Conservation (phyloP, 345 rosid genomes). For the Carallia pectinifolia region DNA sequence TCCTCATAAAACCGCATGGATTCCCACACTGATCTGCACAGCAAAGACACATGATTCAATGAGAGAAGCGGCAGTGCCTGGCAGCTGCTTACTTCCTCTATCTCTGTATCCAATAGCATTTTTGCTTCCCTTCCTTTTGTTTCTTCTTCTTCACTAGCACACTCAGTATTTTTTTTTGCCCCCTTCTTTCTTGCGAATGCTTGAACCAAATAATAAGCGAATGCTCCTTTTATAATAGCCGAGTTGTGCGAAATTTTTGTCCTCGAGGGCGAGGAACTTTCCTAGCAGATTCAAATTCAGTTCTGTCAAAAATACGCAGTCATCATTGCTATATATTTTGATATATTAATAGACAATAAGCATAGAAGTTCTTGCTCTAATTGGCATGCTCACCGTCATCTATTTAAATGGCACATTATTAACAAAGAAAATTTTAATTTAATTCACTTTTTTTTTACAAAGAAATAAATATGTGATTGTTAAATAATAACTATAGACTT, state of each 20-base stretch:
- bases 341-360: background rate
- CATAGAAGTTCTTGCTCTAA: background rate
- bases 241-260: background rate
- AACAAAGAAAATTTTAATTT: no score
- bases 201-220: background rate
- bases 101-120: slow-evolving; percentile 20
- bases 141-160: background rate
- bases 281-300: slow-evolving; percentile 29
- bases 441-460: no score
- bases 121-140: background rate
- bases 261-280: slow-evolving; percentile 34
- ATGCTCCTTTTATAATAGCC: slow-evolving; percentile 25
- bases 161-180: background rate
- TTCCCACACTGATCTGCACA: slow-evolving; percentile 51
- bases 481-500: no score
- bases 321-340: no score
- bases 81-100: slow-evolving; percentile 30
- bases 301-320: no score
- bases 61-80: slow-evolving; percentile 50
- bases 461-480: no score
- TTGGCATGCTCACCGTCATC: background rate
- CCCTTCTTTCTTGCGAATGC: background rate
- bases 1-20: slow-evolving; percentile 45
- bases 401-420: no score
- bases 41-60: slow-evolving; percentile 48